Evolutionary conservation across 495 filamentous ascomycete species (phyloP), one percentile per base, ranked within the genome.

Genomic region (Hyaloscypha finlandica): DNA sequence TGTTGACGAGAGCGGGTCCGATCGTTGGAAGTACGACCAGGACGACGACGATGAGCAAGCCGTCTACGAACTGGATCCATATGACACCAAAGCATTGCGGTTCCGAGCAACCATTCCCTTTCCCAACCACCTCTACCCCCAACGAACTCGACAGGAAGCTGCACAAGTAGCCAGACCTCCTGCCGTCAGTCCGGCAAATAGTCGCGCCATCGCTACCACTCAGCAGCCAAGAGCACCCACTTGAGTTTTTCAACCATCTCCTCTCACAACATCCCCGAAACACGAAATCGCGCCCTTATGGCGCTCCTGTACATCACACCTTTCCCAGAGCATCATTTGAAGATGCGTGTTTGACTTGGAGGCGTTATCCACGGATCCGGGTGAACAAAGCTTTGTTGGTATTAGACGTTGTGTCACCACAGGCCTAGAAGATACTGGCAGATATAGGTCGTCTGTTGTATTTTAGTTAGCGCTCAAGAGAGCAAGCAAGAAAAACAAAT

Each of bases 11-110:
- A 70, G 81, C 54, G 80, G 82, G 63, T 83, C 83, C 52, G 92
- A 96, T 72, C 86, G 89, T 59, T 94, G 89, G 84, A 94, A 92
- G 74, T 95, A 90, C 79, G 92, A 96, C 73, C 85, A 88, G 61
- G 91, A 94, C 70, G 77, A 78, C 61, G 91, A 92, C 35, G 90
- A 92, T 66, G 83, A 90, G 33, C 83, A 84, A 22, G 81, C 83
- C 6, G 75, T 80, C 68, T 92, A 91, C 80, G 80, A 86, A 55
- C 80, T 90, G 51, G 91, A 94, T 76, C 87, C 84, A 51, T 91
- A 84, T 70, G 89, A 90, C 72, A 85, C 86, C 58, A 81, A 83
- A 53, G 86, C 89, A 66, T 83, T 94, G 81, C 87, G 85, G 67
- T 92, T 91, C 76, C 85, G 90, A 19, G 87, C 89, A 37, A 88